Evolutionary conservation across 23 red algal genomes (phyloP).

Genomic region (Gracilaria vermiculophylla): DNA sequence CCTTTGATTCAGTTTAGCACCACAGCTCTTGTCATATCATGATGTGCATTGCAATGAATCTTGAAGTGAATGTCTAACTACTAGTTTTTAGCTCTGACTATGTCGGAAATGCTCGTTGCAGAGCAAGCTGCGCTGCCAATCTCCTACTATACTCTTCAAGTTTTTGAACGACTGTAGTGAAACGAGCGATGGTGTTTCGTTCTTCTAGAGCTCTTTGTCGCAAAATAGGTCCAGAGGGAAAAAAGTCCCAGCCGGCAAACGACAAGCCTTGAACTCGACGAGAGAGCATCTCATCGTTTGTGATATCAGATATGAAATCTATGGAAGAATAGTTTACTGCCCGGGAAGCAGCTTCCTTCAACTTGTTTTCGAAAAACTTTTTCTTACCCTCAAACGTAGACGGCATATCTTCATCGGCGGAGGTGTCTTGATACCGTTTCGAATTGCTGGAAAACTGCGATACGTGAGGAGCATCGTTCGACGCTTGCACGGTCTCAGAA

Average conservation of each 20-base stretch:
- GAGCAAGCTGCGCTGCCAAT: constrained; percentile 35
- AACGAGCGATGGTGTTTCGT: constrained; percentile 6
- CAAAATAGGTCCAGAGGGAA: background rate
- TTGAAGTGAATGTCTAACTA: too few relatives aligned
- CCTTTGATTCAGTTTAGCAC: too few relatives aligned
- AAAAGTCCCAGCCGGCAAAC: constrained; percentile 57
- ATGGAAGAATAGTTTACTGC: background rate
- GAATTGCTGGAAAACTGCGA: background rate
- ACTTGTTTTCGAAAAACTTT: constrained; percentile 11
- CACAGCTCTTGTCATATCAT: too few relatives aligned
- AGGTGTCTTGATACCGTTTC: background rate
- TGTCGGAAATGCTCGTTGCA: constrained; percentile 18
- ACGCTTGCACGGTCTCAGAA: background rate
- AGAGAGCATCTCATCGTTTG: constrained; percentile 21
- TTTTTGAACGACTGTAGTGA: background rate
- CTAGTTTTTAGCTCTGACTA: background rate
- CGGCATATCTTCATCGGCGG: background rate
- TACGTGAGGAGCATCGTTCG: background rate
- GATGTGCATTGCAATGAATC: too few relatives aligned
- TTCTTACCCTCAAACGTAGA: background rate
- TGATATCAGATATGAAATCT: background rate
- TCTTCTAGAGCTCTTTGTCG: constrained; percentile 53
- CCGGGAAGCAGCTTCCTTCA: constrained; percentile 25
- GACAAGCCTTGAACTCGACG: constrained; percentile 33
- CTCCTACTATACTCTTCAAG: background rate